Evolutionary conservation across 2,329 filamentous ascomycete genomes (phyloP).

Genomic region (Trichoderma gracile): DNA sequence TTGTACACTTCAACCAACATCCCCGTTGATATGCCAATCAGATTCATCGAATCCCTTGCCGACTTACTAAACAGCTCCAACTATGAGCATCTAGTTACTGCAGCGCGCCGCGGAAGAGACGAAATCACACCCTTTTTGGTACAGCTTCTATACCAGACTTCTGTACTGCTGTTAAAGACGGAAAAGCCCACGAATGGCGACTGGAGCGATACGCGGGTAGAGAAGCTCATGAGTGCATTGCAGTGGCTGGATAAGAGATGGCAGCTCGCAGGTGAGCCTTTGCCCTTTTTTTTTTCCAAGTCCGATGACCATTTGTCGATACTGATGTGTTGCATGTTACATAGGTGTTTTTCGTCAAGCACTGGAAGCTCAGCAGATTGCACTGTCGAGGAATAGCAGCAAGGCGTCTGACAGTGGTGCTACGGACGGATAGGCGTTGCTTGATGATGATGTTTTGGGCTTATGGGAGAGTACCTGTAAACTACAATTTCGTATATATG

Average conservation of each 20-base stretch:
- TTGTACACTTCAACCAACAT: background rate
- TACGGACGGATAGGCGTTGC: background rate
- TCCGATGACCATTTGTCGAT: too few species aligned
- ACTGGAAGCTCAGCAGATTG: constrained; percentile 15
- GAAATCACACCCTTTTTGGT: constrained; percentile 7
- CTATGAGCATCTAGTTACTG: background rate
- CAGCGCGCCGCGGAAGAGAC: constrained; percentile 1
- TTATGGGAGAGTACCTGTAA: too few species aligned
- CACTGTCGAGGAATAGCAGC: background rate
- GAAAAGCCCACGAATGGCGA: background rate
- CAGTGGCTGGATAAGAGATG: constrained; percentile 7
- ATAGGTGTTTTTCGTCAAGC: constrained; percentile 7
- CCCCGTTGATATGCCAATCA: constrained; percentile 2
- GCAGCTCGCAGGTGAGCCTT: constrained; percentile 15
- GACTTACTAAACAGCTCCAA: background rate
- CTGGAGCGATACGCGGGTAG: constrained; percentile 1
- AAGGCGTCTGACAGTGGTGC: background rate
- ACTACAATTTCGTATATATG: too few species aligned
- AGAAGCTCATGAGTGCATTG: constrained; percentile 5
- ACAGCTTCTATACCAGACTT: background rate
- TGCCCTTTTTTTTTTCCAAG: too few species aligned
- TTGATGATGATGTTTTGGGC: background rate
- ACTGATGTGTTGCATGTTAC: background rate
- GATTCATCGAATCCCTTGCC: constrained; percentile 7
- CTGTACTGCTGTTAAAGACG: background rate